Evolutionary conservation across 2,329 filamentous ascomycete genomes (phyloP), one percentile per base, ranked within the genome.

Genomic region (Xylaria sp.): DNA sequence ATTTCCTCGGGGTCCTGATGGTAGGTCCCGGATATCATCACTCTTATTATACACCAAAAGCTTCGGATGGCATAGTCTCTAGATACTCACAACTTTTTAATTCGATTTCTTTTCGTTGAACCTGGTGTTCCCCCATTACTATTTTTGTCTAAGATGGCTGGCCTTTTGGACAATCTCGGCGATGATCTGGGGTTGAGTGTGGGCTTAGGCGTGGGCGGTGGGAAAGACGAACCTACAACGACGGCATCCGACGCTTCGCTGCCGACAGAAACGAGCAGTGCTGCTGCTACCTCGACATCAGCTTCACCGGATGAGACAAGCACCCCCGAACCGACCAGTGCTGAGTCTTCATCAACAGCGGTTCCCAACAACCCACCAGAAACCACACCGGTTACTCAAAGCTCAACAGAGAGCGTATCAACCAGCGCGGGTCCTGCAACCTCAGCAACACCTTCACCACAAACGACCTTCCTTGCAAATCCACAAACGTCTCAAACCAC

Each of bases 81-180:
- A 69, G 68, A 56, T 58, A 57, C 37, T 56, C 41, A 28, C 44
- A 18, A 34, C 69, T 60, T 63, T 28, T 68, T 31, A 18, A 44
- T 62, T 72, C 41, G 56, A 52, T 76, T 37, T 75, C 69, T 20
- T 28, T 77, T 76, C 75, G 69, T 73, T 70, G 74, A 69, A 77
- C 75, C 76, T 75, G 76, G 76, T 72, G 76, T 77, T 76, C 76
- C 69, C 50, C 44, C 59, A 44, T 67, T 74, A 39, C 64, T 67
- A 48, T 67, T 72, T 61, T 66, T 41, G 58, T 72, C 65, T 57
- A 76, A 65, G 54, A 78, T 78, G 76, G 75, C 76, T 69, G 76
- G 76, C 71, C 75, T 74, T 74, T 64, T 76, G 61, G 67, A 71
- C 63, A 68, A 66, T 51, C 65, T 76, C 66, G 75, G 74, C 28